Percentiles rank a stretch among this genome's conserved stretches.
Evolutionary conservation across 768 basidiomycete species (phyloP).

Genomic region (Kwoniella mangroviensis): DNA sequence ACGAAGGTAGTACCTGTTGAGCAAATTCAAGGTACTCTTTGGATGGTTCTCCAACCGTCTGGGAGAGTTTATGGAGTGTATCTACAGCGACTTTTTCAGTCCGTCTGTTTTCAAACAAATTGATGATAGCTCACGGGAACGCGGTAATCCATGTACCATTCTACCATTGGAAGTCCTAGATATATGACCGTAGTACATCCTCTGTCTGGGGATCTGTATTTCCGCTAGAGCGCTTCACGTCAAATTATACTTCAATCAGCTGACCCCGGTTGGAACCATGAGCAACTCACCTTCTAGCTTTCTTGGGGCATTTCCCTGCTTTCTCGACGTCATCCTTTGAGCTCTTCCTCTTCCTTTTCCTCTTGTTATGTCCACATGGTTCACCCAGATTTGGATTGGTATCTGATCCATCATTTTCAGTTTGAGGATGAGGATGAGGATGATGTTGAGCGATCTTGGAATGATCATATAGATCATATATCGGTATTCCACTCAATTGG

Average conservation of each 20-base stretch:
- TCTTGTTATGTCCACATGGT: background rate
- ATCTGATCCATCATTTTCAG: too few relatives aligned
- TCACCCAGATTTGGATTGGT: too few relatives aligned
- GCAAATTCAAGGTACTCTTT: slow-evolving; percentile 59
- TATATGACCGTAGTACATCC: slow-evolving; percentile 51
- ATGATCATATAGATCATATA: slow-evolving; percentile 62
- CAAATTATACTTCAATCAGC: background rate
- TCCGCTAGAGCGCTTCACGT: slow-evolving; percentile 28
- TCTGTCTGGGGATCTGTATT: slow-evolving; percentile 42
- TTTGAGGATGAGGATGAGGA: background rate
- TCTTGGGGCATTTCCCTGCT: background rate
- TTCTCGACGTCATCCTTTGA: background rate
- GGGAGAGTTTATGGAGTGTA: slow-evolving; percentile 62
- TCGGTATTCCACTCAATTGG: slow-evolving; percentile 76
- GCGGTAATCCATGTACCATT: slow-evolving; percentile 35
- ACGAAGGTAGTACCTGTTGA: slow-evolving; percentile 75
- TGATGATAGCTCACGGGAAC: slow-evolving; percentile 28
- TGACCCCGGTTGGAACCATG: too few relatives aligned
- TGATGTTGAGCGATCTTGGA: slow-evolving; percentile 2
- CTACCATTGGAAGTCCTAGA: slow-evolving; percentile 14
- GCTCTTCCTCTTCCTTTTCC: background rate
- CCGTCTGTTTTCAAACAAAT: background rate
- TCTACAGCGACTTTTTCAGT: slow-evolving; percentile 60
- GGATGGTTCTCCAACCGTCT: slow-evolving; percentile 60
- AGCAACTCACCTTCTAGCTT: slow-evolving; percentile 10